Base-by-base conservation (phyloP, 106 monocot genomes). In the Dendrobium huoshanense region DNA sequence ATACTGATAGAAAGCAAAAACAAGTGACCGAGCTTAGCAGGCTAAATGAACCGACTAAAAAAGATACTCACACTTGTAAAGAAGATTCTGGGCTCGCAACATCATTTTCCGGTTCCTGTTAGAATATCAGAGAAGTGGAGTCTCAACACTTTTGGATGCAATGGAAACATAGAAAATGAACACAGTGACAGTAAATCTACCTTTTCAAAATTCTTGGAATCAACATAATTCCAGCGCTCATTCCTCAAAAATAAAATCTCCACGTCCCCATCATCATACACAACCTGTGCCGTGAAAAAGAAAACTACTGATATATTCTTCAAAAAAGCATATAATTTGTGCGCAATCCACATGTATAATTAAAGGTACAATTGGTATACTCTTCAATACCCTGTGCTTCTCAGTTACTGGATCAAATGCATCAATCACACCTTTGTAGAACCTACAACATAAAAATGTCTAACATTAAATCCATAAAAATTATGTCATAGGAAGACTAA, bases 341-440 rank as follows among this genome's bases (percentile, higher is more conserved):
- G 70, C 33, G 37, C 70, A 70, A 70, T 11, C 33, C 4, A 13
- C 7, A 42, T n/a, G 18, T 3, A 74, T 5, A 74, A 41, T 43
- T 74, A 20, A 41, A 11, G 15, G 40, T 41, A 43, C 74, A 20
- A 74, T 33, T 43, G 7, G 22, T 25, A 49, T 16, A 75, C 45
- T 45, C 22, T 47, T 7, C 45, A 75, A 76, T 48, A 76, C 76
- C 76, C 41, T 76, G 49, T 76, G 76, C 76, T 49, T 49, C 49
- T 49, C 27, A 7, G 49, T 76, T 51, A 18, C 22, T 27, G 45
- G 48, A 51, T 76, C 76, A 76, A 76, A 76, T 24, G 49, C 20
- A 19, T 76, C 76, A 76, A 76, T 49, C 48, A 76, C 49, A 76
- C 76, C 76, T 24, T 25, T 76, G 76, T 76, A 76, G 76, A 76